These are phyloP conservation scores for Aspergillus leporis DNA, from an alignment of 495 filamentous ascomycete genomes.

Conservation along the genomic window DNA sequence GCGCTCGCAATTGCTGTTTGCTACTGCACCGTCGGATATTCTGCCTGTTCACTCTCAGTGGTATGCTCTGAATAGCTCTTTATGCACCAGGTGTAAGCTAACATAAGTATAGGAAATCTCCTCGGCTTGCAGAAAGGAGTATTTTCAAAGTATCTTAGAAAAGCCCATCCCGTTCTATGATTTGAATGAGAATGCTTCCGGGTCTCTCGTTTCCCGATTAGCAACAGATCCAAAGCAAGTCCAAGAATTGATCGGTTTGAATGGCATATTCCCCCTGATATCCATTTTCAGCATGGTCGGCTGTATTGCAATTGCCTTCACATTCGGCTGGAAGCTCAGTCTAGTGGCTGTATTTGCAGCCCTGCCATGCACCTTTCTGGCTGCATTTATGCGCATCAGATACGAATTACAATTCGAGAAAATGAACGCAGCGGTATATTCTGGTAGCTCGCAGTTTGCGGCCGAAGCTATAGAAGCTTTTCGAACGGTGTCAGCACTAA, in stretches of 20 bases:
- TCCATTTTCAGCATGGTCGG: slow-evolving; percentile 53
- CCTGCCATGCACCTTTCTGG: slow-evolving; percentile 54
- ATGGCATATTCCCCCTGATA: slow-evolving; percentile 33
- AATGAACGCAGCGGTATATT: slow-evolving; percentile 57
- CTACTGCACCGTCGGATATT: slow-evolving; percentile 55
- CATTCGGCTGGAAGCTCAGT: slow-evolving; percentile 64
- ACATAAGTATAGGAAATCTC: slow-evolving; percentile 42
- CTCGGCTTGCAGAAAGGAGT: slow-evolving; percentile 56
- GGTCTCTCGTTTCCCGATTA: slow-evolving; percentile 51
- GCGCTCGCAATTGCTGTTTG: slow-evolving; percentile 50
- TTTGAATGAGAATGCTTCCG: slow-evolving; percentile 46
- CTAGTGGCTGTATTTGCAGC: slow-evolving; percentile 56
- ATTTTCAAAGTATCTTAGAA: slow-evolving; percentile 57
- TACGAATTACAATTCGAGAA: slow-evolving; percentile 54
- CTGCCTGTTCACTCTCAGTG: slow-evolving; percentile 46
- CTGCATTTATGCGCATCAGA: slow-evolving; percentile 56
- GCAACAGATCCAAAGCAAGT: slow-evolving; percentile 61
- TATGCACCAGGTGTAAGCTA: slow-evolving; percentile 9
- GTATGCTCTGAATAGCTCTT: slow-evolving; percentile 13
- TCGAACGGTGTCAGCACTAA: slow-evolving; percentile 56
- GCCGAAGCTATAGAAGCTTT: slow-evolving; percentile 59
- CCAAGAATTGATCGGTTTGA: slow-evolving; percentile 58
- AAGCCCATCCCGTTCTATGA: slow-evolving; percentile 62
- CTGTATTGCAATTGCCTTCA: slow-evolving; percentile 55
- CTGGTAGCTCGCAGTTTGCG: slow-evolving; percentile 54